A percentile compares a stretch with the other conserved stretches of the same genome.
phyloP scores from a whole-genome alignment of 2,329 filamentous ascomycete species.

The Claviceps capensis region DNA sequence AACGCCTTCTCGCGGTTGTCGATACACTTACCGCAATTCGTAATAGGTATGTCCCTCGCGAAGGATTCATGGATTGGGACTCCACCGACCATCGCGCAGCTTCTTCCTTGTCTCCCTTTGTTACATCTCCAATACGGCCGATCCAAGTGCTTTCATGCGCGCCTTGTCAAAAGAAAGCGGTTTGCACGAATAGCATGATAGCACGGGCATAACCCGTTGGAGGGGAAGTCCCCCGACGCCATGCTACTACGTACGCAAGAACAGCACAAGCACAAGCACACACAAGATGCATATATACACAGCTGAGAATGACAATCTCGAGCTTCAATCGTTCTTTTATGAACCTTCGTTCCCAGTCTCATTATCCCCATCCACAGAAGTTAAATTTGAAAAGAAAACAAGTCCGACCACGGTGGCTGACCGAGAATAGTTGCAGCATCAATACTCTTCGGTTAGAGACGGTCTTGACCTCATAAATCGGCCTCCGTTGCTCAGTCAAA shows the following conservation, averaged over 20 bases:
- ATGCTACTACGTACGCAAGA: not conserved
- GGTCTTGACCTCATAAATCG: not conserved
- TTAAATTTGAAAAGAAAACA: not conserved
- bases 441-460: not conserved
- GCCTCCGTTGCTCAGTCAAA: not conserved
- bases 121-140: too few species aligned
- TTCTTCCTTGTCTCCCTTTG: not conserved
- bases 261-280: not conserved
- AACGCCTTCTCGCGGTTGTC: not conserved
- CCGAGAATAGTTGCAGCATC: not conserved
- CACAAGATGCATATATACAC: too few species aligned
- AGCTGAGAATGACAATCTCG: too few species aligned
- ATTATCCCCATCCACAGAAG: too few species aligned
- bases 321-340: too few species aligned
- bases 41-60: not conserved
- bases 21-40: not conserved
- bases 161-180: not conserved
- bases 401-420: not conserved
- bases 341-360: too few species aligned
- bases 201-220: not conserved
- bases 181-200: not conserved
- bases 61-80: not conserved
- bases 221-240: not conserved
- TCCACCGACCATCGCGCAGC: not conserved
- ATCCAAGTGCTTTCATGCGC: not conserved